Evolutionary conservation across 345 rosid genomes (phyloP).

Genomic region (Populus davidiana): DNA sequence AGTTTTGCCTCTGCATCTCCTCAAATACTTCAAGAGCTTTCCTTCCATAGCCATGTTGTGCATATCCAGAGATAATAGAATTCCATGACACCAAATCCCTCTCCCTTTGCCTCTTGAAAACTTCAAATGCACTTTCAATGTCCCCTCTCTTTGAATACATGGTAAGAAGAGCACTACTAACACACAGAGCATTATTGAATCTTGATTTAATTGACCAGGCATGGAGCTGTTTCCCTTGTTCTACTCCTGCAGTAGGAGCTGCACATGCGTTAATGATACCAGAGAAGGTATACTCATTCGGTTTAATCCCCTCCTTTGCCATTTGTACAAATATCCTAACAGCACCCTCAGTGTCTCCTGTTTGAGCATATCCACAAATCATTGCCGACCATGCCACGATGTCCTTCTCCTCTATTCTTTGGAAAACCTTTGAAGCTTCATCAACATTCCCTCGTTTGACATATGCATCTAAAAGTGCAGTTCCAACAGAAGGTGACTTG

Average conservation of each 20-base stretch:
- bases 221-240: slow-evolving; percentile 85
- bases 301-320: slow-evolving; percentile 47
- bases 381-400: slow-evolving; percentile 93
- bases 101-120: slow-evolving; percentile 62
- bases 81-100: slow-evolving; percentile 83
- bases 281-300: slow-evolving; percentile 80
- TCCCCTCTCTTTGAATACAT: slow-evolving; percentile 89
- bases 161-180: slow-evolving; percentile 75
- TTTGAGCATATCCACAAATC: slow-evolving; percentile 73
- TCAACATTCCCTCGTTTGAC: slow-evolving; percentile 50
- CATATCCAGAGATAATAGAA: slow-evolving; percentile 70
- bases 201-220: slow-evolving; percentile 67
- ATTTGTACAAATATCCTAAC: slow-evolving; percentile 47
- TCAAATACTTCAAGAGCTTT: slow-evolving; percentile 64
- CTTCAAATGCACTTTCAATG: slow-evolving; percentile 60
- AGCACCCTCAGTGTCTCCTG: slow-evolving; percentile 66
- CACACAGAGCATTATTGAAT: slow-evolving; percentile 49
- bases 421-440: slow-evolving; percentile 59
- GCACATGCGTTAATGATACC: slow-evolving; percentile 73
- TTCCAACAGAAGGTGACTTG: slow-evolving; percentile 60
- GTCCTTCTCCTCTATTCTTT: slow-evolving; percentile 58
- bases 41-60: slow-evolving; percentile 70
- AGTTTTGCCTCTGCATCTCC: slow-evolving; percentile 53
- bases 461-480: slow-evolving; percentile 81
- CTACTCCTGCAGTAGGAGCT: slow-evolving; percentile 55